Evolutionary conservation across 2,329 filamentous ascomycete species (phyloP), one percentile per base, ranked within the genome.

Genomic region (Helminthosporium solani): DNA sequence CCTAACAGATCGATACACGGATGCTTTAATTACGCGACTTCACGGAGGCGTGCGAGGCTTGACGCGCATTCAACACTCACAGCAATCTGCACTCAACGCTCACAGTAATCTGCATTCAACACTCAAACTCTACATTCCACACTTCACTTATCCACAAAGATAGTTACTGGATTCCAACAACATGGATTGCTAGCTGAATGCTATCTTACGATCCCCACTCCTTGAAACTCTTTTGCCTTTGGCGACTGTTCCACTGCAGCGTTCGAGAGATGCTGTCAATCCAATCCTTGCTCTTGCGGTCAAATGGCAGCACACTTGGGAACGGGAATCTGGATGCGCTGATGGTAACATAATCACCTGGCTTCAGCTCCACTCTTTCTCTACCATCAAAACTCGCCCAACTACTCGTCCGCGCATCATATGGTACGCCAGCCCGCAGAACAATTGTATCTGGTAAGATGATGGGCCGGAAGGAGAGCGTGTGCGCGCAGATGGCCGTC

Each of bases 321-420:
- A 92, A 94, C 0, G 88, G 88, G 62, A 87, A 92, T 33, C 88
- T 74, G 55, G 85, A 88, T 2, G 88, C 88, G 56, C 86, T 89
- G 50, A 94, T 86, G 1, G 88, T 92, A 4, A 92, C 87, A 66
- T 94, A 94, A 70, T 94, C 88, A 14, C 88, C 88, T 0, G 87
- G 86, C 39, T 74, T 69, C 30, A 94, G 76, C 73, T 94, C 88
- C n/a, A 88, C 73, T 43, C 70, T 49, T 75, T 96, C 90, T 50
- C 90, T 82, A 1, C 94, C 94, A 70, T 99, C 94, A 67, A 99
- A 99, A 70, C 90, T 95, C n/a, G 91, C 94, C 92, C 94, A 99
- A 33, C 87, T 91, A 57, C 84, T 87, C 3, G 90, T 90, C 40
- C 94, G 79, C 7, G 91, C 89, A 69, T 95, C 86, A 68, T 96